These are phyloP conservation scores for Microthyrium microscopicum DNA, from an alignment of 2,329 filamentous ascomycete genomes.

Conservation along the genomic window DNA sequence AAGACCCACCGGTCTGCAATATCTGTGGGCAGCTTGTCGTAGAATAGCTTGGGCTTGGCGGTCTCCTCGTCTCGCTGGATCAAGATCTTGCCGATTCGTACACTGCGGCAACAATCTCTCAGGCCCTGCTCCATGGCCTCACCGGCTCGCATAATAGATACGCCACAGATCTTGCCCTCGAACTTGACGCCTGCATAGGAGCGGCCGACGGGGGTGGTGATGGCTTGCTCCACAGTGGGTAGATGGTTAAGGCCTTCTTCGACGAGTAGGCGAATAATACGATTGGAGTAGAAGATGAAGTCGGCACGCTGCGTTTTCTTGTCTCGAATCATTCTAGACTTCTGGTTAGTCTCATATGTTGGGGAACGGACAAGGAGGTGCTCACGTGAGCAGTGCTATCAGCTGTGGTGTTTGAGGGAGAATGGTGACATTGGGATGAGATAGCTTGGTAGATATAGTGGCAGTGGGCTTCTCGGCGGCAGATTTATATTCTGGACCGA, in stretches of 20 bases:
- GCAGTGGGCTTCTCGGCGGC: constrained; percentile 67
- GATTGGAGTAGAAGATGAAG: constrained; percentile 98
- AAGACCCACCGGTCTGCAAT: constrained; percentile 88
- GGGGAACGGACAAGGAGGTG: constrained; percentile 14
- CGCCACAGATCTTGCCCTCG: constrained; percentile 94
- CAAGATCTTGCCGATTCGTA: constrained; percentile 93
- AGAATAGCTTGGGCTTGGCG: constrained; percentile 79
- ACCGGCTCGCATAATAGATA: constrained; percentile 95
- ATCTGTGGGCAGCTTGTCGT: constrained; percentile 91
- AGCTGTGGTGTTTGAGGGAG: constrained; percentile 88
- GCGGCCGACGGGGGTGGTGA: constrained; percentile 80
- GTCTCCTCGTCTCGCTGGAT: constrained; percentile 98
- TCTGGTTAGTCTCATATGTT: background rate
- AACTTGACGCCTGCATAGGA: constrained; percentile 86
- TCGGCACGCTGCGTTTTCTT: constrained; percentile 79
- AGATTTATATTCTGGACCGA: constrained; percentile 66
- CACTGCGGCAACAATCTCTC: constrained; percentile 91
- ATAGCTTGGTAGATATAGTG: constrained; percentile 70
- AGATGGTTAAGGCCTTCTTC: constrained; percentile 96
- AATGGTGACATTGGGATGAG: constrained; percentile 76
- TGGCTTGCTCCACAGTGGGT: constrained; percentile 71
- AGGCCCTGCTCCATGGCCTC: constrained; percentile 98
- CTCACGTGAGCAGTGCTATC: constrained; percentile 93
- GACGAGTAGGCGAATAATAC: constrained; percentile 89
- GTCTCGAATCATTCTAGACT: constrained; percentile 76